Percentiles rank a stretch among this genome's conserved stretches.
phyloP scores from a whole-genome alignment of 805 yeast species.

The Saturnispora ahearnii region DNA sequence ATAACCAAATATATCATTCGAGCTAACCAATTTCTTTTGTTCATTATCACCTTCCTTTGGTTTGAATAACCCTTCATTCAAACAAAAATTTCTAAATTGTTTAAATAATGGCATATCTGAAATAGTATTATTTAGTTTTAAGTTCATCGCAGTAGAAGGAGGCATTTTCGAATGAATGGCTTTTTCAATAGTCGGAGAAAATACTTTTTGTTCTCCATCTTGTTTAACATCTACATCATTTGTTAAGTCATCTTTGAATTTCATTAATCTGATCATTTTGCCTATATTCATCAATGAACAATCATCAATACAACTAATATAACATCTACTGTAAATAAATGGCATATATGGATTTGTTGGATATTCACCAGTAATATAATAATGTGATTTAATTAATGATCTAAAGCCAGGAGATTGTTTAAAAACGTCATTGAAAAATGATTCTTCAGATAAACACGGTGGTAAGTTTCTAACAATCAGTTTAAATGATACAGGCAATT shows the following conservation, averaged over 20 bases:
- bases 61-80: neutral
- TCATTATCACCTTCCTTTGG: neutral
- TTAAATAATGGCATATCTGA: constrained; percentile 10
- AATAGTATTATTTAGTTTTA: constrained; percentile 12
- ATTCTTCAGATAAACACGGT: constrained; percentile 27
- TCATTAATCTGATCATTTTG: constrained; percentile 18
- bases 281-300: constrained; percentile 24
- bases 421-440: constrained; percentile 17
- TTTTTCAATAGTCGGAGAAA: constrained; percentile 30
- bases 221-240: neutral
- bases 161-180: constrained; percentile 29
- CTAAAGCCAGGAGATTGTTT: constrained; percentile 1
- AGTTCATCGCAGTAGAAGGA: neutral
- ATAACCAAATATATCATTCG: neutral
- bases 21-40: neutral
- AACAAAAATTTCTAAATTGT: constrained; percentile 8
- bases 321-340: constrained; percentile 35
- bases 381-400: constrained; percentile 13
- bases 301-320: constrained; percentile 29
- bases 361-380: constrained; percentile 36
- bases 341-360: constrained; percentile 31
- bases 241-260: constrained; percentile 18
- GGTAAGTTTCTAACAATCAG: constrained; percentile 36
- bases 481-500: constrained; percentile 16
- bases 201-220: constrained; percentile 15